Conservation (phyloP, 495 filamentous ascomycete genomes). For the Podospora appendiculata region DNA sequence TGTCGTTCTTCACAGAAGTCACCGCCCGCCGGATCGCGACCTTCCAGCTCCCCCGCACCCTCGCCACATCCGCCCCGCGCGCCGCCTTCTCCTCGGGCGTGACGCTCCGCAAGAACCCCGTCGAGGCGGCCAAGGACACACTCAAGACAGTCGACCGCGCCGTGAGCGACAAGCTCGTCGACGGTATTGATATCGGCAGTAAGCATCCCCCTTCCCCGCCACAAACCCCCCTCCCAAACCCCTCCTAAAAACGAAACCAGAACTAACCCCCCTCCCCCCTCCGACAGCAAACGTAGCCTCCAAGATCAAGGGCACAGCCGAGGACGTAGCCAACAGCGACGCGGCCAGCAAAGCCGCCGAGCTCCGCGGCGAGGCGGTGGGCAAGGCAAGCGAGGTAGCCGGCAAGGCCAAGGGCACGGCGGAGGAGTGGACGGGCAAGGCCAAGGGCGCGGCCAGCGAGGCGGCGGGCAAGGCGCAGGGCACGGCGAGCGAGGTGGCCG, state of each 20-base stretch:
- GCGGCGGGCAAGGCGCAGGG: background rate
- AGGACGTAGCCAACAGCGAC: constrained; percentile 11
- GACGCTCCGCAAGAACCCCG: constrained; percentile 31
- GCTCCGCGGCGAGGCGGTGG: constrained; percentile 25
- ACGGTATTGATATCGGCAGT: constrained; percentile 47
- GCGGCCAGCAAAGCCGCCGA: constrained; percentile 15
- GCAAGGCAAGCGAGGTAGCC: constrained; percentile 22
- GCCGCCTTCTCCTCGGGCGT: constrained; percentile 37
- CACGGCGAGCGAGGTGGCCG: background rate
- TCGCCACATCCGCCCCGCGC: constrained; percentile 17
- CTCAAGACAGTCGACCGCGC: constrained; percentile 43
- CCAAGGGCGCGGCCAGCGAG: background rate
- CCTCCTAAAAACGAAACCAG: background rate
- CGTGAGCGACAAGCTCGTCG: constrained; percentile 47
- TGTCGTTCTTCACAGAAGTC: constrained; percentile 42
- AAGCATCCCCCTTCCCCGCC: constrained; percentile 13
- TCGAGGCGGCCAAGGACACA: constrained; percentile 43
- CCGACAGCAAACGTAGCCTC: constrained; percentile 33
- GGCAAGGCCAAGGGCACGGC: background rate
- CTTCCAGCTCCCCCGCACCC: constrained; percentile 12
- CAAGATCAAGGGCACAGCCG: constrained; percentile 34
- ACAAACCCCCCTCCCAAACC: background rate
- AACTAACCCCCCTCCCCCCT: constrained; percentile 1
- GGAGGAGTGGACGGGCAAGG: background rate
- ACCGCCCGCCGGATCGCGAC: constrained; percentile 29